Percentiles rank a stretch among this genome's conserved stretches.
Conservation (phyloP, 345 rosid species). For the Citrus mangshanensis region DNA sequence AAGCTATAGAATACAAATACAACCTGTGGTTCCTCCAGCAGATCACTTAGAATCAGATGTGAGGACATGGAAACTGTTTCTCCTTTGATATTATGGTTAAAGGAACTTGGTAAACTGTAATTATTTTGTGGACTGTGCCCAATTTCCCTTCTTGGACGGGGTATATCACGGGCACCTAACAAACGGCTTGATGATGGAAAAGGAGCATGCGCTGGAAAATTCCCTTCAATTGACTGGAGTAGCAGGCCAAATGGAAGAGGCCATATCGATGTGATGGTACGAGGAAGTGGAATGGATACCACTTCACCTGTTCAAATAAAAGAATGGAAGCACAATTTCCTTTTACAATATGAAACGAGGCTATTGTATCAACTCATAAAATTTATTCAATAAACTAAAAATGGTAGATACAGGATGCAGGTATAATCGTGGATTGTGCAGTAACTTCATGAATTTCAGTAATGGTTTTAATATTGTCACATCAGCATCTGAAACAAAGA, state of each 20-base stretch:
- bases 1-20: conserved; percentile 1
- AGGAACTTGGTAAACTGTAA: conserved; percentile 30
- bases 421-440: neutral
- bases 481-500: no score
- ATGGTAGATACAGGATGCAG: neutral
- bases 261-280: conserved; percentile 75
- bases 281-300: conserved; percentile 65
- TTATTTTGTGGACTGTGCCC: conserved; percentile 49
- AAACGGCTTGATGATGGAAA: conserved; percentile 50
- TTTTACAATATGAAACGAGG: neutral
- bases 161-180: conserved; percentile 52
- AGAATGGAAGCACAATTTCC: conserved; percentile 5
- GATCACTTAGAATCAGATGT: conserved; percentile 77
- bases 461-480: no score
- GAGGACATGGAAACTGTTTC: conserved; percentile 51
- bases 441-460: no score
- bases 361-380: neutral
- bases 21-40: conserved; percentile 85
- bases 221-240: conserved; percentile 60
- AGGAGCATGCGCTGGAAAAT: conserved; percentile 34
- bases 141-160: conserved; percentile 57
- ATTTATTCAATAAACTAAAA: neutral
- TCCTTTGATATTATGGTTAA: conserved; percentile 45
- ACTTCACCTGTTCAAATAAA: conserved; percentile 65
- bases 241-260: conserved; percentile 88